Evolutionary conservation across 2,329 filamentous ascomycete species (phyloP).

Genomic region (Ambrosiella beaveri): DNA sequence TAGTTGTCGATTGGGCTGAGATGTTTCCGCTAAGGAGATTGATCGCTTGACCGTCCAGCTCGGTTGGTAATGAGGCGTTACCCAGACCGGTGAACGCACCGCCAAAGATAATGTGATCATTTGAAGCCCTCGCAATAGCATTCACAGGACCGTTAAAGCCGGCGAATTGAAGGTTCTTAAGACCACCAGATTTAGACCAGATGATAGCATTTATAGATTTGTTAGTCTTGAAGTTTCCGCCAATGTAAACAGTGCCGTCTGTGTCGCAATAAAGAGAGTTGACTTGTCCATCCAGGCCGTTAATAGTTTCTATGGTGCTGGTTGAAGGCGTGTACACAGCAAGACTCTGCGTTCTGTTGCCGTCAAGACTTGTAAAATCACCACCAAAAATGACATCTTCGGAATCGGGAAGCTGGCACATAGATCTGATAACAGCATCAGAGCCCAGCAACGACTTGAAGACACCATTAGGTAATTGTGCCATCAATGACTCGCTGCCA

Average conservation of each 20-base stretch:
- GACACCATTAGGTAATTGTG: constrained; percentile 68
- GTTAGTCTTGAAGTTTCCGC: constrained; percentile 62
- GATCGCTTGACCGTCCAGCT: constrained; percentile 59
- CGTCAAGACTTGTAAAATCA: constrained; percentile 84
- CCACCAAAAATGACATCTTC: constrained; percentile 66
- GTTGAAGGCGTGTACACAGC: constrained; percentile 65
- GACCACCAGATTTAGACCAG: constrained; percentile 52
- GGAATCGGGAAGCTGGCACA: constrained; percentile 59
- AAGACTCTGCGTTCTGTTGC: constrained; percentile 56
- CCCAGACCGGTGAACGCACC: constrained; percentile 78
- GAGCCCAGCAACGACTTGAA: constrained; percentile 58
- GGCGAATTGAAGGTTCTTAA: constrained; percentile 70
- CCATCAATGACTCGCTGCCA: constrained; percentile 65
- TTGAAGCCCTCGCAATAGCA: constrained; percentile 63
- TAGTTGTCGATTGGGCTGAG: constrained; percentile 45
- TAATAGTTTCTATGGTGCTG: constrained; percentile 50
- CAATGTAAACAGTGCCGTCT: constrained; percentile 69
- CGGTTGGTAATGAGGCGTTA: constrained; percentile 49
- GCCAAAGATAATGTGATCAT: constrained; percentile 80
- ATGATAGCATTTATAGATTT: constrained; percentile 83
- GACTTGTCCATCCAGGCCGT: constrained; percentile 71
- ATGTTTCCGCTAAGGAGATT: constrained; percentile 70
- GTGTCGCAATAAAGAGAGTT: constrained; percentile 69
- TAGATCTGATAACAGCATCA: constrained; percentile 70
- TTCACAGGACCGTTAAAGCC: constrained; percentile 89